A percentile compares a stretch with the other conserved stretches of the same genome.
Conservation (phyloP, 2,329 filamentous ascomycete species). For the Sarocladiaceae sp. region DNA sequence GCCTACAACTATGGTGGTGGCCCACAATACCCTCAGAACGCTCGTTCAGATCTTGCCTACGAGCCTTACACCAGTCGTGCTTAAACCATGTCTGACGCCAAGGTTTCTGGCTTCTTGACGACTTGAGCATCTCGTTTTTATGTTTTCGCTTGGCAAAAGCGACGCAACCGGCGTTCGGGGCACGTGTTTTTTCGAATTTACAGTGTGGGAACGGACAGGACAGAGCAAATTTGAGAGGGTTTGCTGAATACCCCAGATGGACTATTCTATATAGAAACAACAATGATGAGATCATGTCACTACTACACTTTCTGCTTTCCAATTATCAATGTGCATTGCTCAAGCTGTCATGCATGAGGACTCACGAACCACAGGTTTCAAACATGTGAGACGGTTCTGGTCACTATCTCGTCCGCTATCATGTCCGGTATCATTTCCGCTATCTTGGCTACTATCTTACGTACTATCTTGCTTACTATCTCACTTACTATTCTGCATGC, state of each 20-base stretch:
- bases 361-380: too few relatives aligned
- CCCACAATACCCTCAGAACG: conserved; percentile 35
- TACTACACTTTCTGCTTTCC: conserved; percentile 13
- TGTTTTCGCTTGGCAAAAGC: not conserved
- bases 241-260: not conserved
- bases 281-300: conserved; percentile 8
- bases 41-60: conserved; percentile 52
- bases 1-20: conserved; percentile 21
- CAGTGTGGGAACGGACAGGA: not conserved
- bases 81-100: conserved; percentile 23
- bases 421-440: too few relatives aligned
- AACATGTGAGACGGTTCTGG: too few relatives aligned
- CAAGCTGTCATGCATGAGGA: too few relatives aligned
- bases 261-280: conserved; percentile 5
- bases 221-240: not conserved
- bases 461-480: too few relatives aligned
- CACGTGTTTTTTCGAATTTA: not conserved
- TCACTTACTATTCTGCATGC: too few relatives aligned
- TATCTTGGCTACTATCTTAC: too few relatives aligned
- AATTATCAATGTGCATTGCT: too few relatives aligned
- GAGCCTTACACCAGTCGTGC: conserved; percentile 59
- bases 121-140: too few relatives aligned
- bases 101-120: not conserved
- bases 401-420: too few relatives aligned
- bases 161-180: conserved; percentile 5